Conservation (phyloP, 2,329 filamentous ascomycete species). For the Paracamarosporium sp. region DNA sequence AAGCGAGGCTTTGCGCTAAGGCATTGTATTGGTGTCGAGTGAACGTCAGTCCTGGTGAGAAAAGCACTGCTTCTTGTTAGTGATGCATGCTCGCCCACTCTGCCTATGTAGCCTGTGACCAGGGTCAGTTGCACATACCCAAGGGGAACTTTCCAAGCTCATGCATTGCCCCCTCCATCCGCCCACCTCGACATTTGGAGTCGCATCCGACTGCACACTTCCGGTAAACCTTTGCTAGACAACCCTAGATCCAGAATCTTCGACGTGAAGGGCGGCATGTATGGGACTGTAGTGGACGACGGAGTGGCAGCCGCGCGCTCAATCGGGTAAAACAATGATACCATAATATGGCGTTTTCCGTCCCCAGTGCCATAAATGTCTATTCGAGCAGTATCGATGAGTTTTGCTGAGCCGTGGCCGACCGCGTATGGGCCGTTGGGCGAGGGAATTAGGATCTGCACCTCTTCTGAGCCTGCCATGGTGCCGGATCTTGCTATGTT, state of each 20-base stretch:
- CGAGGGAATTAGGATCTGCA: constrained; percentile 12
- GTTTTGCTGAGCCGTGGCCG: constrained; percentile 8
- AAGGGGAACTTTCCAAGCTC: constrained; percentile 7
- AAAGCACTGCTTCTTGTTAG: constrained; percentile 37
- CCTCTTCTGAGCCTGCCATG: neutral
- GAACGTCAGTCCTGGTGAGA: constrained; percentile 52
- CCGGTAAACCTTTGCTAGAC: constrained; percentile 1
- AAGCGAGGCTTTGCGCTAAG: constrained; percentile 52
- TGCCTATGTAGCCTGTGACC: no score
- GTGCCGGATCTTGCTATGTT: neutral
- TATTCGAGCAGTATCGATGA: constrained; percentile 15
- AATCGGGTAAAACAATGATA: constrained; percentile 24
- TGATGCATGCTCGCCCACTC: neutral
- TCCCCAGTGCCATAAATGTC: constrained; percentile 18
- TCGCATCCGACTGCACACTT: constrained; percentile 11
- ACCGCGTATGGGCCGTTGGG: constrained; percentile 18
- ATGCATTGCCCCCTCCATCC: neutral
- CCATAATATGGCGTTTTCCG: constrained; percentile 16
- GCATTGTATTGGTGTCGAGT: constrained; percentile 49
- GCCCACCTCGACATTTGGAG: constrained; percentile 4
- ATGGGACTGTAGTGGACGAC: constrained; percentile 9
- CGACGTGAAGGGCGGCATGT: constrained; percentile 18
- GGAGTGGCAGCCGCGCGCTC: neutral
- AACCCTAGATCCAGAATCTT: constrained; percentile 1
- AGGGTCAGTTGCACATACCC: neutral